Evolutionary conservation across 441 rosid species (phyloP).

Genomic region (Gossypium schwendimanii): DNA sequence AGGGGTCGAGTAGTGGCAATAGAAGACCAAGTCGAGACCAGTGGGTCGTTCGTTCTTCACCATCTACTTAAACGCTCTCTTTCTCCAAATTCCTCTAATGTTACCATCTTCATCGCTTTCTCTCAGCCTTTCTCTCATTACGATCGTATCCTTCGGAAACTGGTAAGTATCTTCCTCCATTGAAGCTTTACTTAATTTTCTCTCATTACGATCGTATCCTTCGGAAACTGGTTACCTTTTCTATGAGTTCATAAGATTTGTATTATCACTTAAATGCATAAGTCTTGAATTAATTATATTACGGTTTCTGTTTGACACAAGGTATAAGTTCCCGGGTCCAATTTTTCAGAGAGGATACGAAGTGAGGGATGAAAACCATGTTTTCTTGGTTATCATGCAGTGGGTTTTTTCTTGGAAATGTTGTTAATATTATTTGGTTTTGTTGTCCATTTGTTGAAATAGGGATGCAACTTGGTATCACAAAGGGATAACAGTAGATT

Average conservation of each 20-base stretch:
- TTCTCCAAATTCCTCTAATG: constrained; percentile 36
- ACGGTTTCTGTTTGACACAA: background rate
- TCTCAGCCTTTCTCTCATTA: constrained; percentile 81
- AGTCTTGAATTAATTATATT: background rate
- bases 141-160: constrained; percentile 82
- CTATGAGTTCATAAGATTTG: no score
- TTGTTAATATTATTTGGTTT: background rate
- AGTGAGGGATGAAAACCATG: background rate
- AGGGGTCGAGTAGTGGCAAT: constrained; percentile 44
- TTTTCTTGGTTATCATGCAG: background rate
- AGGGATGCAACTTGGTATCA: constrained; percentile 76
- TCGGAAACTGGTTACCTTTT: constrained; percentile 54
- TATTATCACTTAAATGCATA: background rate
- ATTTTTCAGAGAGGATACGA: background rate
- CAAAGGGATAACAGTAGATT: constrained; percentile 60
- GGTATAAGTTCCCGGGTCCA: background rate
- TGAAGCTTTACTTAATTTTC: background rate
- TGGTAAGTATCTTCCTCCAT: constrained; percentile 32
- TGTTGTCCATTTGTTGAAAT: background rate
- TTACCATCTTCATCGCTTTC: constrained; percentile 61
- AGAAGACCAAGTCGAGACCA: constrained; percentile 76
- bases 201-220: constrained; percentile 75
- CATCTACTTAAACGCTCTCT: constrained; percentile 69
- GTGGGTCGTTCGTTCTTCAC: constrained; percentile 69
- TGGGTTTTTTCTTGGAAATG: background rate